Percentiles rank a stretch among this genome's conserved stretches.
Conservation (phyloP, 2,329 filamentous ascomycete genomes). For the Botryotinia calthae region DNA sequence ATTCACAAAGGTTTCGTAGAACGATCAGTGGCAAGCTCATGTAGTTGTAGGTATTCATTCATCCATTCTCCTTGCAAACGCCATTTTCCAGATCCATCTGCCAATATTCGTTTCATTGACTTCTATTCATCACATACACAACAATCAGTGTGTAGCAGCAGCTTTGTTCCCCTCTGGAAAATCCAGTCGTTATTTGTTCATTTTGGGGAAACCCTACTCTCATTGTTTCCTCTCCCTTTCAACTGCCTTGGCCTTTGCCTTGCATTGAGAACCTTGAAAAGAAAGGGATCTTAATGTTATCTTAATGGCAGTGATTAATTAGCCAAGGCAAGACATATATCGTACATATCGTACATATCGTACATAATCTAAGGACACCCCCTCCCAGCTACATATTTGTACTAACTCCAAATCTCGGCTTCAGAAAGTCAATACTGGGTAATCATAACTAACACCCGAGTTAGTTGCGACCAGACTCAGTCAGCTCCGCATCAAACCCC, state of each 20-base stretch:
- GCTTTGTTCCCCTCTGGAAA: neutral
- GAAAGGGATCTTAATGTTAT: neutral
- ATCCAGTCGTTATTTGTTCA: neutral
- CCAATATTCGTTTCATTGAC: too few species aligned
- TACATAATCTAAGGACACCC: neutral
- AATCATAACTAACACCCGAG: neutral
- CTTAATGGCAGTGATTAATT: neutral
- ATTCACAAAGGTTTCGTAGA: neutral
- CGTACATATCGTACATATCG: neutral
- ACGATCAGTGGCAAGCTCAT: neutral
- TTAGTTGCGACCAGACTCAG: slow-evolving; percentile 9
- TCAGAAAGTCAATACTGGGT: neutral
- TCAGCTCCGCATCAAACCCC: slow-evolving; percentile 10
- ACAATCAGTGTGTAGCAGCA: neutral
- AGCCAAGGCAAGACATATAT: neutral
- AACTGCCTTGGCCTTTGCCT: neutral
- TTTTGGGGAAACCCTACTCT: neutral
- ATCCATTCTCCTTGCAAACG: neutral
- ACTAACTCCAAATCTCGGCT: neutral
- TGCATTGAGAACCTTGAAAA: neutral
- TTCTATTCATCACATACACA: neutral
- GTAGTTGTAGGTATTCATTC: neutral
- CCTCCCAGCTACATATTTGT: neutral
- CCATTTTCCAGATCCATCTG: neutral
- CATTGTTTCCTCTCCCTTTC: neutral